A percentile compares a stretch with the other conserved stretches of the same genome.
Conservation (phyloP, 306 rosid species). For the Malus domestica region DNA sequence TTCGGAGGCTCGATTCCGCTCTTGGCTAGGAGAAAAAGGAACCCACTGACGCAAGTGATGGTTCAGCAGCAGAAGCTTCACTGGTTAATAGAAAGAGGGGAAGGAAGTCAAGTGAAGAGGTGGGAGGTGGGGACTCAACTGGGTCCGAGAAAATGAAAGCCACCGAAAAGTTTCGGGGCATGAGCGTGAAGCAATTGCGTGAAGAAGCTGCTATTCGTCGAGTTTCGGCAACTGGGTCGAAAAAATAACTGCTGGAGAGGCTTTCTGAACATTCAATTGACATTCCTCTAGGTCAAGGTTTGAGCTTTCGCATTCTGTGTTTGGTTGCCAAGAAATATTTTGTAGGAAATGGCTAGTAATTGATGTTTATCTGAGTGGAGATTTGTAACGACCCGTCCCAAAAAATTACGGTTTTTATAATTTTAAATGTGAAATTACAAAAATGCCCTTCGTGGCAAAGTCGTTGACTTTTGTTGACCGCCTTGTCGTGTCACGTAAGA, state of each 20-base stretch:
- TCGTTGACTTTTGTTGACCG: no score
- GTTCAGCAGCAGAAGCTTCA: neutral
- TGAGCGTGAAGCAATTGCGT: no score
- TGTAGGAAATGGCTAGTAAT: no score
- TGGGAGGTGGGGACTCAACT: conserved; percentile 9
- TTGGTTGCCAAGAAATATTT: conserved; percentile 6
- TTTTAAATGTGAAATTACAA: no score
- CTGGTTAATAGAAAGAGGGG: conserved; percentile 31
- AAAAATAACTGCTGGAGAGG: conserved; percentile 30
- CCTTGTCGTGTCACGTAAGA: no score
- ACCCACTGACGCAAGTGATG: conserved; percentile 1
- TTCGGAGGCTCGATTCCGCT: conserved; percentile 55
- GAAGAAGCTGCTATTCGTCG: conserved; percentile 8
- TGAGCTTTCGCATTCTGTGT: neutral
- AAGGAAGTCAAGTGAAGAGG: conserved; percentile 25
- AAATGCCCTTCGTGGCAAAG: no score
- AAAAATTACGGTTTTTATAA: no score
- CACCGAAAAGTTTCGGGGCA: conserved; percentile 13
- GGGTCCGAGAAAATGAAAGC: conserved; percentile 29
- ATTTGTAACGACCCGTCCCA: no score
- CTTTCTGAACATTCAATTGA: conserved; percentile 28
- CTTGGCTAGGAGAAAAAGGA: conserved; percentile 34
- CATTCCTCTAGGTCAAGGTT: conserved; percentile 21
- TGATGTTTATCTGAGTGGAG: no score
- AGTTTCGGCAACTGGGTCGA: no score